Conservation (phyloP, 352 stramenopile genomes). For the Globisporangium heterothallicum region DNA sequence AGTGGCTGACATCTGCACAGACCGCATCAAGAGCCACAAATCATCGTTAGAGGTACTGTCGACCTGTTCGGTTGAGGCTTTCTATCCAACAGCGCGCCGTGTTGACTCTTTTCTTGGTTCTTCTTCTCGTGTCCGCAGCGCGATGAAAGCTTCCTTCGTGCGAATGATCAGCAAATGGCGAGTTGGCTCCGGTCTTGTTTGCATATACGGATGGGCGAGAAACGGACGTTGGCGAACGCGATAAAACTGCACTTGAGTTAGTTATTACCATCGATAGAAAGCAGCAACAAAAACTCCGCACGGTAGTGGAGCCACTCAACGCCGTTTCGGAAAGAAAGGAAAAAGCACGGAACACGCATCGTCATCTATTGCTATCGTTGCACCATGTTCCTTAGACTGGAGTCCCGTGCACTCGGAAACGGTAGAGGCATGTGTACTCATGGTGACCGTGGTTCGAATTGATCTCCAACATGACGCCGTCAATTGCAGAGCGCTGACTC, state of each 20-base stretch:
- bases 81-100: too few species aligned
- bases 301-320: too few species aligned
- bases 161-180: conserved; percentile 43
- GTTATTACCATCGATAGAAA: background rate
- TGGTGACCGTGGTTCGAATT: conserved; percentile 77
- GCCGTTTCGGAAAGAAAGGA: too few species aligned
- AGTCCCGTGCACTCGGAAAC: conserved; percentile 75
- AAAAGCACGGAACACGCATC: too few species aligned
- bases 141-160: conserved; percentile 42
- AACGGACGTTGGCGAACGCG: conserved; percentile 28
- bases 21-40: conserved; percentile 16
- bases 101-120: background rate
- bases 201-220: conserved; percentile 66
- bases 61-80: background rate
- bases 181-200: conserved; percentile 60
- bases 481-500: conserved; percentile 45
- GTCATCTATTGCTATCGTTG: too few species aligned
- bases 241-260: background rate
- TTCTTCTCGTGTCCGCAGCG: conserved; percentile 31
- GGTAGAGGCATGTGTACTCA: conserved; percentile 89
- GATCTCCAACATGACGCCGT: conserved; percentile 74
- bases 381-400: conserved; percentile 11
- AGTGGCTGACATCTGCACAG: conserved; percentile 4
- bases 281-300: background rate
- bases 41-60: conserved; percentile 20